These are phyloP conservation scores for Lepidium aucheri DNA, from an alignment of 345 rosid species.

Conservation along the genomic window DNA sequence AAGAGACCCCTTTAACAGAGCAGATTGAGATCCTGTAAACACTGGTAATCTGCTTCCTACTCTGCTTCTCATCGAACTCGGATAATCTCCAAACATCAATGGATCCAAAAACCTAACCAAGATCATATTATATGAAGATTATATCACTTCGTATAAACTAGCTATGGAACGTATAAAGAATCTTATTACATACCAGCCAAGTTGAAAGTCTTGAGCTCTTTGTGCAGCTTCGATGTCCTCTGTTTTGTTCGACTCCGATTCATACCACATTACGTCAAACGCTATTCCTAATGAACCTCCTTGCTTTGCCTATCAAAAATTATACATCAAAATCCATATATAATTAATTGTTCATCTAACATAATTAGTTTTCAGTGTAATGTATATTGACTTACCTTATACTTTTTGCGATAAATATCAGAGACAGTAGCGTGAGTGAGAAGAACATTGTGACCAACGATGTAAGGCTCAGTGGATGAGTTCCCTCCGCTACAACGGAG, in stretches of 20 bases:
- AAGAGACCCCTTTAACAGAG: conserved; percentile 65
- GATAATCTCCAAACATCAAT: conserved; percentile 77
- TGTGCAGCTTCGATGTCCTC: conserved; percentile 70
- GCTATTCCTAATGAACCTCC: conserved; percentile 66
- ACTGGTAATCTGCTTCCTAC: conserved; percentile 68
- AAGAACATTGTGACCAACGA: conserved; percentile 69
- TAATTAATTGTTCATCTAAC: neutral
- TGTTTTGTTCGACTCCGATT: conserved; percentile 48
- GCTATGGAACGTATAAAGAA: neutral
- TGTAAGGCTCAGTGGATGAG: conserved; percentile 91
- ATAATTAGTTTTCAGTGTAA: neutral
- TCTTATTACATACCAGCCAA: conserved; percentile 58
- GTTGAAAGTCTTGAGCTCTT: conserved; percentile 96
- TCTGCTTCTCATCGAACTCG: conserved; percentile 72
- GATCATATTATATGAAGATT: neutral
- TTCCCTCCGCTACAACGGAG: conserved; percentile 65
- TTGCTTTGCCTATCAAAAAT: conserved; percentile 45
- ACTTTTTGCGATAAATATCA: conserved; percentile 62
- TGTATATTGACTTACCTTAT: conserved; percentile 40
- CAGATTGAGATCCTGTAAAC: conserved; percentile 49
- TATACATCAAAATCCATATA: neutral
- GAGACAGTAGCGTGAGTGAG: conserved; percentile 59
- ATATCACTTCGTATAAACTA: neutral
- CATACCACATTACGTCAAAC: conserved; percentile 79
- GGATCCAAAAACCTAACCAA: conserved; percentile 77